A percentile compares a stretch with the other conserved stretches of the same genome.
These are phyloP conservation scores for Anthracocystis walkeri DNA, from an alignment of 1,284 basidiomycete genomes.

Conservation along the genomic window DNA sequence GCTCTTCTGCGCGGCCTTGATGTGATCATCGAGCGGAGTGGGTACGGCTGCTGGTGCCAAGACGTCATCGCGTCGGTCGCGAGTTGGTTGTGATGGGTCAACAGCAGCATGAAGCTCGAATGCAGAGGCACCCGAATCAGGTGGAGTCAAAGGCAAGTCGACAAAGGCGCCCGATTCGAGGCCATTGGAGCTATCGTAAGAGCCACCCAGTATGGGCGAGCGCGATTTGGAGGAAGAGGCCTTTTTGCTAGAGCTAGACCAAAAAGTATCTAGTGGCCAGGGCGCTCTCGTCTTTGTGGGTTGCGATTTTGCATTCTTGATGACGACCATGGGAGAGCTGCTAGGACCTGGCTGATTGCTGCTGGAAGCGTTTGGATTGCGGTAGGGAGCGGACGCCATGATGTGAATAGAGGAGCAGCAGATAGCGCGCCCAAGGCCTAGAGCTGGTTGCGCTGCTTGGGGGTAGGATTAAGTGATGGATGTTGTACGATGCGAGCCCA, in stretches of 20 bases:
- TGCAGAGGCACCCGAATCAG: slow-evolving; percentile 30
- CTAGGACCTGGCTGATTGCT: slow-evolving; percentile 9
- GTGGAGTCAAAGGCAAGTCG: slow-evolving; percentile 43
- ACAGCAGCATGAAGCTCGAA: slow-evolving; percentile 22
- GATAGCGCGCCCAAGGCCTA: not conserved
- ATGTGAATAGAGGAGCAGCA: not conserved
- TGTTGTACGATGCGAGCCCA: not conserved
- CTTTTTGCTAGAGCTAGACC: slow-evolving; percentile 31
- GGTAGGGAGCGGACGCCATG: slow-evolving; percentile 22
- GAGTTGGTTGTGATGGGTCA: slow-evolving; percentile 3
- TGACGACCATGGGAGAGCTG: slow-evolving; percentile 8
- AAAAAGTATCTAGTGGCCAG: slow-evolving; percentile 47
- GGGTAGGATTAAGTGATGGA: not conserved
- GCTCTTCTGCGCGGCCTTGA: slow-evolving; percentile 8
- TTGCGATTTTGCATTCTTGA: slow-evolving; percentile 18
- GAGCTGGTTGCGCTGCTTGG: not conserved
- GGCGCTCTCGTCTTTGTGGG: slow-evolving; percentile 26
- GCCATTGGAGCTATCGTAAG: slow-evolving; percentile 24
- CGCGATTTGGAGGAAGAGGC: slow-evolving; percentile 15
- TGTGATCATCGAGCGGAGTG: slow-evolving; percentile 3
- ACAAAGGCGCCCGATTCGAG: slow-evolving; percentile 20
- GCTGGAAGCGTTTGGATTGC: slow-evolving; percentile 7
- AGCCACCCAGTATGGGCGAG: slow-evolving; percentile 13
- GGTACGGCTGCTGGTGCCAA: slow-evolving; percentile 5
- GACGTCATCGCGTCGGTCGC: not conserved